phyloP scores from a whole-genome alignment of 2,329 filamentous ascomycete species.

The Aureobasidium sp. region DNA sequence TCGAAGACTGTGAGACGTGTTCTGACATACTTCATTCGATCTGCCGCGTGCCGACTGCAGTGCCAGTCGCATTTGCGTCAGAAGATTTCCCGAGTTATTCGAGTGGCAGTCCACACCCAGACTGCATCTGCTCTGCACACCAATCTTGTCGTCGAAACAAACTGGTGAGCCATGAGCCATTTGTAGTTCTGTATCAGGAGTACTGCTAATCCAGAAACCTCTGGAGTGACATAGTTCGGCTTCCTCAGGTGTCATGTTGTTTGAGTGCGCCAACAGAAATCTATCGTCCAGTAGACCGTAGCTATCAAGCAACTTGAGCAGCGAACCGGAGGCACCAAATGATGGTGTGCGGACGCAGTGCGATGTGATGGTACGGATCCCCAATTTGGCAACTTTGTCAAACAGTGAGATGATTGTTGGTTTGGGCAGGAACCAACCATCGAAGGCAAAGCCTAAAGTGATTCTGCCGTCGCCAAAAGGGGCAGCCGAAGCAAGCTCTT shows the following conservation, averaged over 20 bases:
- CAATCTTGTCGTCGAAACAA: constrained; percentile 27
- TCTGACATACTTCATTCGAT: constrained; percentile 23
- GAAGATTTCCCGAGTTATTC: constrained; percentile 26
- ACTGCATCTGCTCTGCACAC: constrained; percentile 23
- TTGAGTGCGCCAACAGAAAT: neutral
- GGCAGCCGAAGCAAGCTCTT: constrained; percentile 28
- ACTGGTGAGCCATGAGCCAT: constrained; percentile 35
- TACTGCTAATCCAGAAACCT: constrained; percentile 36
- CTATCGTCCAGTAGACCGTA: neutral
- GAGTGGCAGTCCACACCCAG: constrained; percentile 33
- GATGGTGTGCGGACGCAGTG: neutral
- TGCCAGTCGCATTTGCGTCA: constrained; percentile 29
- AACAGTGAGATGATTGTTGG: constrained; percentile 28
- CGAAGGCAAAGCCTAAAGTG: constrained; percentile 39
- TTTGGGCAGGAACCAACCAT: constrained; percentile 35
- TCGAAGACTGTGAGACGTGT: too few relatives aligned
- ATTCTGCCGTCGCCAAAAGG: constrained; percentile 32
- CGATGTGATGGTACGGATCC: neutral
- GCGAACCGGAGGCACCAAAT: neutral
- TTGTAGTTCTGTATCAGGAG: constrained; percentile 46
- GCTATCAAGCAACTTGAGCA: neutral
- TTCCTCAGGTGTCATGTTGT: constrained; percentile 23
- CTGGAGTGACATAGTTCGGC: constrained; percentile 29
- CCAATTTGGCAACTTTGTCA: neutral
- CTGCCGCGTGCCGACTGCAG: constrained; percentile 28